Percentiles rank a stretch among this genome's conserved stretches.
Evolutionary conservation across 192 early-diverging fungal genomes (phyloP).

Genomic region (Coemansia sp.): DNA sequence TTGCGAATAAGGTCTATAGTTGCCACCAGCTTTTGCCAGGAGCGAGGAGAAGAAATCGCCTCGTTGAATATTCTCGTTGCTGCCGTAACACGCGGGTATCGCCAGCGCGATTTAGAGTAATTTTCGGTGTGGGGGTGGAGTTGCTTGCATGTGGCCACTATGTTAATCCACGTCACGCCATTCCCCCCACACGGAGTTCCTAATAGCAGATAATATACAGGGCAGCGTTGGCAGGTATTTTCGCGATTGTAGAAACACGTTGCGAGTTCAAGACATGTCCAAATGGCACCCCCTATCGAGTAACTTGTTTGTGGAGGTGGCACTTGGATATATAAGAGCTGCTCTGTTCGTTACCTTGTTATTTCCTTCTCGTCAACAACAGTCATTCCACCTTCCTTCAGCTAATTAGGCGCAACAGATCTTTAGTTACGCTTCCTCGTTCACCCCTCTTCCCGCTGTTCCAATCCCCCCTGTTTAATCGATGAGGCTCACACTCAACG

Average conservation of each 20-base stretch:
- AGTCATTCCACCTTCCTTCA: background rate
- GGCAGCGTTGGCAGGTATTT: background rate
- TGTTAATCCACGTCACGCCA: background rate
- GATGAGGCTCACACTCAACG: slow-evolving; percentile 38
- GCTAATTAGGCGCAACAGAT: background rate
- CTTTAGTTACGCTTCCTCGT: background rate
- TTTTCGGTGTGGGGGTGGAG: background rate
- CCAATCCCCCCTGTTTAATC: background rate
- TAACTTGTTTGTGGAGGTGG: background rate
- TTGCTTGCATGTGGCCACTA: background rate
- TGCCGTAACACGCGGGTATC: slow-evolving; percentile 36
- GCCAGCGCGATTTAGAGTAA: slow-evolving; percentile 31
- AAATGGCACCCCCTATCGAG: background rate
- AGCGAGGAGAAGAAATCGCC: slow-evolving; percentile 31
- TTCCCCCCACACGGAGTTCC: background rate
- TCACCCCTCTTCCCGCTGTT: background rate
- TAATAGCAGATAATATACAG: background rate
- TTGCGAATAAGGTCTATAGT: slow-evolving; percentile 13
- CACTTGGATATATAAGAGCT: background rate
- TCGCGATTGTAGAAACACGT: background rate
- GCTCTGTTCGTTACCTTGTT: background rate
- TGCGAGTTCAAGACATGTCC: background rate
- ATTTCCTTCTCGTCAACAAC: background rate
- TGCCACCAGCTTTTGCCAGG: slow-evolving; percentile 2
- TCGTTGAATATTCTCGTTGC: slow-evolving; percentile 43